These are phyloP conservation scores for Serpula lacrymans DNA, from an alignment of 768 basidiomycete genomes.

Conservation along the genomic window DNA sequence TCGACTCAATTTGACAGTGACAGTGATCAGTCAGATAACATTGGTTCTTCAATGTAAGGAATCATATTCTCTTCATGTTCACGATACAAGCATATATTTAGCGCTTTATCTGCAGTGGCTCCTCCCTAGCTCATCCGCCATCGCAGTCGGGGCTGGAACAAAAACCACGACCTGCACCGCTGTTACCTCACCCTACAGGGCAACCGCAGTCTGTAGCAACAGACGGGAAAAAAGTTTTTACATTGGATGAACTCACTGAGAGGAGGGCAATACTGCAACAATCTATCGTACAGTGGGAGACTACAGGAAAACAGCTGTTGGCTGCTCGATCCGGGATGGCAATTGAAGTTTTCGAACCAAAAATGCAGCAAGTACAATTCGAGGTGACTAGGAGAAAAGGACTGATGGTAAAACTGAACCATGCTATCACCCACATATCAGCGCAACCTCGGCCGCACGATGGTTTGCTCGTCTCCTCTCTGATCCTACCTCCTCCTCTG, in stretches of 20 bases:
- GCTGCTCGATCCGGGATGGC: conserved; percentile 11
- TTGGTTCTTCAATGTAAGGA: no score
- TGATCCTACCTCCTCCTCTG: conserved; percentile 25
- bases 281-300: conserved; percentile 22
- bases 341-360: conserved; percentile 8
- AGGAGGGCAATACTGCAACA: conserved; percentile 21
- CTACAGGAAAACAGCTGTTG: conserved; percentile 15
- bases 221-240: conserved; percentile 18
- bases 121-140: neutral
- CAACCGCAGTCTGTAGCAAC: no score
- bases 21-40: no score
- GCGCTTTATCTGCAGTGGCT: neutral
- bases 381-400: conserved; percentile 30
- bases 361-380: conserved; percentile 20
- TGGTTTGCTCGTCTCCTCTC: conserved; percentile 21
- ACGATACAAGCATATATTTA: no score
- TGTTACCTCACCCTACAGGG: no score
- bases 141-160: conserved; percentile 23
- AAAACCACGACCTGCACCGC: no score
- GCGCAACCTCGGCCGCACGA: conserved; percentile 15
- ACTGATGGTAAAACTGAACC: conserved; percentile 22
- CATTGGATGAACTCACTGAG: conserved; percentile 23
- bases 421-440: conserved; percentile 21
- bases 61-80: no score
- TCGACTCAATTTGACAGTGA: conserved; percentile 1